These are phyloP conservation scores for Maudiozyma serrabonitensis DNA, from an alignment of 805 yeast species.

Conservation along the genomic window DNA sequence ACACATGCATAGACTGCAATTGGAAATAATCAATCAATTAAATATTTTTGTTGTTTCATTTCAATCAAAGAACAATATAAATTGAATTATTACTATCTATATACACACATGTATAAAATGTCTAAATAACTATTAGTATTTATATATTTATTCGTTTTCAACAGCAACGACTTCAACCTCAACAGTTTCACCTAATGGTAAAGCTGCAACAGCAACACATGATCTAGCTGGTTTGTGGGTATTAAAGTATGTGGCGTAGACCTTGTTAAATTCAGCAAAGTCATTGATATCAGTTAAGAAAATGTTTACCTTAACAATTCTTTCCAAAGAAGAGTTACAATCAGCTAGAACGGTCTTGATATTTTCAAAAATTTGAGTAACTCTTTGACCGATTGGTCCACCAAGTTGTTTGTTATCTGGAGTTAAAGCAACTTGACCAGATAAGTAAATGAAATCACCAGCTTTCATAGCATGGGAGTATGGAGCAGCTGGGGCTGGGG, in stretches of 20 bases:
- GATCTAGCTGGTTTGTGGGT: conserved; percentile 92
- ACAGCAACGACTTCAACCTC: conserved; percentile 92
- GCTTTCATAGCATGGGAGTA: conserved; percentile 94
- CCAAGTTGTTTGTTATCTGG: conserved; percentile 70
- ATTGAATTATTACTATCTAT: background rate
- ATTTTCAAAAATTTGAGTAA: conserved; percentile 65
- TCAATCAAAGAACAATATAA: no score
- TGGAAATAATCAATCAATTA: no score
- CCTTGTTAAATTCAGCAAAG: conserved; percentile 78
- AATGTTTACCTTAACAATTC: conserved; percentile 76
- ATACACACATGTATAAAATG: background rate
- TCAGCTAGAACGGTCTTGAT: conserved; percentile 68
- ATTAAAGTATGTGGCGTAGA: conserved; percentile 67
- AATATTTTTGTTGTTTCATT: no score
- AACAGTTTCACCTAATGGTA: conserved; percentile 76
- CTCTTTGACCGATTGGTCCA: conserved; percentile 67
- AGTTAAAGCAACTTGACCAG: conserved; percentile 92
- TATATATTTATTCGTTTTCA: conserved; percentile 36
- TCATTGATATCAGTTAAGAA: conserved; percentile 85
- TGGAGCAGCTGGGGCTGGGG: conserved; percentile 96
- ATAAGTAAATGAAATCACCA: conserved; percentile 77
- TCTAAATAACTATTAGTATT: background rate
- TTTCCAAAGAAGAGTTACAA: conserved; percentile 73
- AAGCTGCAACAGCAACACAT: conserved; percentile 87
- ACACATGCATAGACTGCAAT: no score